Base-by-base conservation (phyloP, 345 rosid species). In the Melaleuca alternifolia region DNA sequence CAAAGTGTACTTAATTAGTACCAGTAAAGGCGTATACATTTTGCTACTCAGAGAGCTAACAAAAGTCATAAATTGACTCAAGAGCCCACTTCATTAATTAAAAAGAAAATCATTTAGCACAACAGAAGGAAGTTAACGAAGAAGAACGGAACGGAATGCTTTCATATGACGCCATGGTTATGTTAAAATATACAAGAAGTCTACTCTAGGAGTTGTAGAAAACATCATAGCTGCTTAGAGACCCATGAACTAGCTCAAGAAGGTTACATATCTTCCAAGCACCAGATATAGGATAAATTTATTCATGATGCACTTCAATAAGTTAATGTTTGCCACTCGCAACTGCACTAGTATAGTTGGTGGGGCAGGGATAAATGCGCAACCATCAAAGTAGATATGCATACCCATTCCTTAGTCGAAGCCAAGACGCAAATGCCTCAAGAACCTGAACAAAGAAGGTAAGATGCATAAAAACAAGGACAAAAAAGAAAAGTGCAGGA, bases 341-440 rank as follows among this genome's bases (percentile, higher is more conserved):
- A 71, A 37, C 37, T 71, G 48, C 48, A 71, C 48, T 71, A 37
- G 48, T 71, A 24, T 21, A 71, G 81, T 71, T 71, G 3, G 41
- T 10, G 48, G 71, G 48, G 18, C 79, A 21, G 46, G 54, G 23
- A 28, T 41, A 51, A 77, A 57, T 30, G 44, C 41, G 50, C 37
- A 81, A 54, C 46, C 26, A 83, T 51, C 44, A 50, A 3, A n/a
- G 86, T 84, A 75, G 86, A 90, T 50, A 85, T 85, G 59, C 93
- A 84, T 94, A 97, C 99, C 96, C 93, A 87, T 94, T 99, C 91
- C 92, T 93, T 56, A 97, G 93, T 85, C 97, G 98, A 87, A 96
- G 97, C 99, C 99, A 97, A 87, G 99, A 95, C 79, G 96, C 98
- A 94, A 96, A 96, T 83, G 99, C 98, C 93, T 97, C 98, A 33